A percentile compares a stretch with the other conserved stretches of the same genome.
phyloP scores from a whole-genome alignment of 108 stramenopile genomes.

The Mayamaea pseudoterrestris region DNA sequence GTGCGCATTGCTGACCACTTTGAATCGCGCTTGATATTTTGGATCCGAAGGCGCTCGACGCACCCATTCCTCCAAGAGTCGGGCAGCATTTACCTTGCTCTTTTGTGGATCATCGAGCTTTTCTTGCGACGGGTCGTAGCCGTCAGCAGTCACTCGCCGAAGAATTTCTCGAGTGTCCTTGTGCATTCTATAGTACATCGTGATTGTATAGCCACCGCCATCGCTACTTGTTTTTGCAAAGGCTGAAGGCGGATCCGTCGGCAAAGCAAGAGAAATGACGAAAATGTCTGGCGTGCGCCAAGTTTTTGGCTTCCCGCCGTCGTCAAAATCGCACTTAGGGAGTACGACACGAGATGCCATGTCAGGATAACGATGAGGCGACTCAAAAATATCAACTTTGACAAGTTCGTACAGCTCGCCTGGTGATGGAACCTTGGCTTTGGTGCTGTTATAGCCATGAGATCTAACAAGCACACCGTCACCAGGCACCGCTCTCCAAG shows the following conservation, averaged over 20 bases:
- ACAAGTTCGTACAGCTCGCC: conserved; percentile 58
- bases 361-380: conserved; percentile 35
- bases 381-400: conserved; percentile 62
- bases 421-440: conserved; percentile 61
- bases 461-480: conserved; percentile 38
- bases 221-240: conserved; percentile 32
- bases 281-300: conserved; percentile 75
- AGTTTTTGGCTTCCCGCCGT: conserved; percentile 27
- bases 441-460: conserved; percentile 56
- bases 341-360: conserved; percentile 53
- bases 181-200: conserved; percentile 62
- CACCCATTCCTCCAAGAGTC: conserved; percentile 73
- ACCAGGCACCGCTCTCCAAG: conserved; percentile 36
- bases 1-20: conserved; percentile 44
- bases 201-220: conserved; percentile 62
- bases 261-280: conserved; percentile 49
- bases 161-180: conserved; percentile 64
- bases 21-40: conserved; percentile 62
- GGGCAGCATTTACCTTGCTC: conserved; percentile 54
- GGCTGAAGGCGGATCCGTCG: conserved; percentile 74
- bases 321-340: conserved; percentile 32
- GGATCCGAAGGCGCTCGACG: conserved; percentile 55
- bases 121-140: conserved; percentile 46
- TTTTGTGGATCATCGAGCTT: conserved; percentile 31
- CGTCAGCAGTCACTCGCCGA: conserved; percentile 58